Evolutionary conservation across 805 yeast species (phyloP).

Genomic region (Saturnispora hagleri): DNA sequence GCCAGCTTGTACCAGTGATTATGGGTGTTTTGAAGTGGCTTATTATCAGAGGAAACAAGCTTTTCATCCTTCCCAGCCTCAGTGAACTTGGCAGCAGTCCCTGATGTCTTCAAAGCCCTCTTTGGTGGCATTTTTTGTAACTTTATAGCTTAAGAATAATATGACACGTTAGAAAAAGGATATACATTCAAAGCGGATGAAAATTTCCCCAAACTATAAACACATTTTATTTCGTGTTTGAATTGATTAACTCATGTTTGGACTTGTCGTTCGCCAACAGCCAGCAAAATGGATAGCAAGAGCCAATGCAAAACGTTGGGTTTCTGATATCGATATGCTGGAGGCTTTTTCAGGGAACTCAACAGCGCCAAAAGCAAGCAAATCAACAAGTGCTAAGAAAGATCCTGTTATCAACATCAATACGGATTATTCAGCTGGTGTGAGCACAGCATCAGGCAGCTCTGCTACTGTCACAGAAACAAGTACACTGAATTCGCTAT

Average conservation of each 20-base stretch:
- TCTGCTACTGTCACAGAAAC: constrained; percentile 6
- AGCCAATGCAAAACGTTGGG: not conserved
- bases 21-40: not conserved
- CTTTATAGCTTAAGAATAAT: not conserved
- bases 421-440: constrained; percentile 9
- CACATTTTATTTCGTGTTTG: not conserved
- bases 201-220: not conserved
- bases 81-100: not conserved
- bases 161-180: not conserved
- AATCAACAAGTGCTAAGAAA: constrained; percentile 1
- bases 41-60: not conserved
- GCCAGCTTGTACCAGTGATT: constrained; percentile 25
- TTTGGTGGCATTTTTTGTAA: constrained; percentile 17
- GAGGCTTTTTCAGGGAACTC: constrained; percentile 23
- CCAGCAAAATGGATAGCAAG: not conserved
- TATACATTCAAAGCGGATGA: not conserved
- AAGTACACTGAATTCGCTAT: constrained; percentile 14
- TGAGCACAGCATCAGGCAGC: constrained; percentile 11
- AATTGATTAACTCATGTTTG: not conserved
- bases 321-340: constrained; percentile 14
- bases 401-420: constrained; percentile 23
- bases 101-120: constrained; percentile 8
- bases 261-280: not conserved
- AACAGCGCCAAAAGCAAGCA: constrained; percentile 2
- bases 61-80: not conserved